These are phyloP conservation scores for Warburgia ugandensis DNA, from an alignment of 164 flowering plant species.

Conservation along the genomic window DNA sequence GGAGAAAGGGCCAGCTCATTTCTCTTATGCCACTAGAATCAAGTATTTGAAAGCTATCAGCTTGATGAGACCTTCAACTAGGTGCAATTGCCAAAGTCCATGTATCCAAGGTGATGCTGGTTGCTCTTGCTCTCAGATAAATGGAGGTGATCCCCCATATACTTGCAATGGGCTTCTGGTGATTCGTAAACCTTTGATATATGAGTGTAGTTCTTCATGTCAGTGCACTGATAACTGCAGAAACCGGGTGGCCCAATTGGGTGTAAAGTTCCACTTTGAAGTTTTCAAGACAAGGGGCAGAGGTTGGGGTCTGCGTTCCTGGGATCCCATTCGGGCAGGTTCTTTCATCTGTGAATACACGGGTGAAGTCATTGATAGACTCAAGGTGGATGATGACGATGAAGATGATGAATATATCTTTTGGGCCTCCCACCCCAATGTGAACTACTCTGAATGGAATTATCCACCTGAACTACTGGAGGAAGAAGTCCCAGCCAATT, in stretches of 20 bases:
- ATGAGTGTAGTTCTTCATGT: slow-evolving; percentile 52
- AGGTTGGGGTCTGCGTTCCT: slow-evolving; percentile 81
- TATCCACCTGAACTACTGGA: slow-evolving; percentile 23
- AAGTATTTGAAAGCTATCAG: slow-evolving; percentile 25
- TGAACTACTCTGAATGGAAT: slow-evolving; percentile 20
- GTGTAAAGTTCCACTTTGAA: slow-evolving; percentile 48
- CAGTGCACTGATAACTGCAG: slow-evolving; percentile 41
- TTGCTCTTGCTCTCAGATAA: slow-evolving; percentile 33
- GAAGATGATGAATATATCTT: slow-evolving; percentile 40
- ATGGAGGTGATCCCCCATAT: slow-evolving; percentile 37
- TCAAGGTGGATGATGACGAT: slow-evolving; percentile 15
- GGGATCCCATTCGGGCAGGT: slow-evolving; percentile 74
- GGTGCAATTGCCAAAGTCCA: slow-evolving; percentile 25
- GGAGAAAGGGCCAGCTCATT: slow-evolving; percentile 42
- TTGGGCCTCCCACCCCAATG: slow-evolving; percentile 28
- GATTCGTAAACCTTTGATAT: slow-evolving; percentile 22
- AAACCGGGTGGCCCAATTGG: slow-evolving; percentile 52
- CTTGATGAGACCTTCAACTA: slow-evolving; percentile 15
- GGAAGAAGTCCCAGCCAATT: slow-evolving; percentile 17
- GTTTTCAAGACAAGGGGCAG: slow-evolving; percentile 58
- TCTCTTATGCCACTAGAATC: slow-evolving; percentile 25
- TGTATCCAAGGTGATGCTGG: slow-evolving; percentile 30
- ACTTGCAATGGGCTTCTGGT: slow-evolving; percentile 33
- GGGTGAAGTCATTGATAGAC: slow-evolving; percentile 41
- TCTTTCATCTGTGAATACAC: slow-evolving; percentile 63